Evolutionary conservation across 441 rosid species (phyloP).

Genomic region (Adansonia rubrostipa): DNA sequence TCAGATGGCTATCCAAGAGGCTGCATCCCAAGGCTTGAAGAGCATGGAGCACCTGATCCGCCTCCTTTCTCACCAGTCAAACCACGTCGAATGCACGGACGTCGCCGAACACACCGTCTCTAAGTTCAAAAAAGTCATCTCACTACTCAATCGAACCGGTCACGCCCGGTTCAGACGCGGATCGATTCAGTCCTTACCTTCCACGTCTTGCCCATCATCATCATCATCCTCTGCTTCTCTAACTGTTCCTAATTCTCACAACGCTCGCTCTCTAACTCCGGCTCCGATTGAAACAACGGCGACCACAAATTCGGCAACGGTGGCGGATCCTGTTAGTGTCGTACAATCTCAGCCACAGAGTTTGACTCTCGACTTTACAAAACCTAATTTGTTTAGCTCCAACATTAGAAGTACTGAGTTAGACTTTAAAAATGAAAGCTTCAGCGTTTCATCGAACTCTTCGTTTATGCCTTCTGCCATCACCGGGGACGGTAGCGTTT

Average conservation of each 20-base stretch:
- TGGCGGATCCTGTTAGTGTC: constrained; percentile 37
- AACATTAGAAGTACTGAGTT: constrained; percentile 54
- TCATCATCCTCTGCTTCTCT: constrained; percentile 30
- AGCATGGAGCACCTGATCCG: constrained; percentile 84
- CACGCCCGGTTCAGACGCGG: constrained; percentile 93
- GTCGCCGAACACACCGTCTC: constrained; percentile 71
- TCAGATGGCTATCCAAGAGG: constrained; percentile 76
- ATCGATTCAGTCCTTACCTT: constrained; percentile 48
- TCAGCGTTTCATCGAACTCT: constrained; percentile 76
- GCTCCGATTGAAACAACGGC: constrained; percentile 9
- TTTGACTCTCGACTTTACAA: constrained; percentile 85
- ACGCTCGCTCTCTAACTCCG: constrained; percentile 22
- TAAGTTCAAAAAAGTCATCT: constrained; percentile 77
- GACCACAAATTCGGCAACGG: constrained; percentile 24
- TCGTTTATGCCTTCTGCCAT: constrained; percentile 84
- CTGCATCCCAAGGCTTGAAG: constrained; percentile 80
- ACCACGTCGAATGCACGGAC: constrained; percentile 59
- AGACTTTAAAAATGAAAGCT: constrained; percentile 69
- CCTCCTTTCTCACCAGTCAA: constrained; percentile 54
- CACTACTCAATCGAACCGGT: constrained; percentile 79
- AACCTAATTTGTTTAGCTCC: constrained; percentile 54
- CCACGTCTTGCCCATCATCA: constrained; percentile 33
- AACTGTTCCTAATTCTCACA: constrained; percentile 29
- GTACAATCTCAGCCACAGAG: constrained; percentile 57
- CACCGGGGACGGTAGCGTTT: constrained; percentile 91